Evolutionary conservation across 371 early-diverging fungal species (phyloP).

Genomic region (Mucor irregularis): DNA sequence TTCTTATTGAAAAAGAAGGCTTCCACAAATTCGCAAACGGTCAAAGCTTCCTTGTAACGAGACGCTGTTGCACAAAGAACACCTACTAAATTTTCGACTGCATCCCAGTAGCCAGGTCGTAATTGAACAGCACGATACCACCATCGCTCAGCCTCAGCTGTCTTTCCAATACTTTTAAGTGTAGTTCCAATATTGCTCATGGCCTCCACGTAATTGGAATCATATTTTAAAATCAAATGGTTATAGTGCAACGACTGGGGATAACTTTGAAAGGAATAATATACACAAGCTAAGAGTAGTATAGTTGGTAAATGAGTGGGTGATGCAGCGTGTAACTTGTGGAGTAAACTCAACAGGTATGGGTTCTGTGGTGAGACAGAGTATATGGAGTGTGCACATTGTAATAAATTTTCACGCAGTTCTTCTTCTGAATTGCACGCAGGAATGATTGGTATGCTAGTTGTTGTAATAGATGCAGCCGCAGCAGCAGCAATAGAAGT

Average conservation of each 20-base stretch:
- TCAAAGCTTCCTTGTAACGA: conserved; percentile 77
- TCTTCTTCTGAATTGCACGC: conserved; percentile 29
- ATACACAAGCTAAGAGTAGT: conserved; percentile 84
- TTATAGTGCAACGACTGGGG: conserved; percentile 78
- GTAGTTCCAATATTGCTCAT: conserved; percentile 94
- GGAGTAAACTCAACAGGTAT: conserved; percentile 56
- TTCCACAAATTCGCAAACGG: conserved; percentile 82
- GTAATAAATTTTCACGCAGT: conserved; percentile 63
- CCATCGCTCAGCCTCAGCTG: conserved; percentile 79
- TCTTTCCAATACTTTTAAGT: conserved; percentile 73
- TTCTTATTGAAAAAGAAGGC: conserved; percentile 47
- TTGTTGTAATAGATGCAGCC: conserved; percentile 25
- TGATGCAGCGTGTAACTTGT: conserved; percentile 63
- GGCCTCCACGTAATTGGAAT: conserved; percentile 87
- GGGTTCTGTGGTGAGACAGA: conserved; percentile 59
- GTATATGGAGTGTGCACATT: conserved; percentile 69
- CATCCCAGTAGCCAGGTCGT: conserved; percentile 92
- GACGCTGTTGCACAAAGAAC: conserved; percentile 66
- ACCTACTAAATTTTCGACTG: conserved; percentile 85
- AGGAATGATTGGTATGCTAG: conserved; percentile 14
- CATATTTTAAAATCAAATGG: conserved; percentile 74
- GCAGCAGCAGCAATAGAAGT: conserved; percentile 37
- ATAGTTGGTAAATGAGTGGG: conserved; percentile 79
- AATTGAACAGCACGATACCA: conserved; percentile 86
- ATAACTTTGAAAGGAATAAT: conserved; percentile 77